Evolutionary conservation across 768 basidiomycete genomes (phyloP).

Genomic region (Trametes maxima): DNA sequence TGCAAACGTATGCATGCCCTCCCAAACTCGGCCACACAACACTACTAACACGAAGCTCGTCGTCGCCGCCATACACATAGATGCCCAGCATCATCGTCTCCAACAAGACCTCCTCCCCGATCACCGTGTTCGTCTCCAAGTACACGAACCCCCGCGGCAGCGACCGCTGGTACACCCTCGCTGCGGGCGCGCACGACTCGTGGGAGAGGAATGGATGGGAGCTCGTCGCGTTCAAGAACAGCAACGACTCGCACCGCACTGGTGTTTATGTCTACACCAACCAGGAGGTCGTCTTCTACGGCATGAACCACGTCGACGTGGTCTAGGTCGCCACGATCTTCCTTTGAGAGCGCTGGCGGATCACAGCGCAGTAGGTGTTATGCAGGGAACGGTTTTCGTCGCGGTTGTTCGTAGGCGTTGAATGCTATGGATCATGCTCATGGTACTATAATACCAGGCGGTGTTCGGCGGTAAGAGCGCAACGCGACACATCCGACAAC

Average conservation of each 20-base stretch:
- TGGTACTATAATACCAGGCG: too few species aligned
- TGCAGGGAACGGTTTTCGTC: too few species aligned
- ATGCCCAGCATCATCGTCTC: conserved; percentile 17
- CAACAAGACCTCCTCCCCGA: background rate
- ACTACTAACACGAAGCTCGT: too few species aligned
- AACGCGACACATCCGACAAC: too few species aligned
- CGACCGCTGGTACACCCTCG: conserved; percentile 14
- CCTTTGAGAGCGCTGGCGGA: too few species aligned
- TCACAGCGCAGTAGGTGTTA: too few species aligned
- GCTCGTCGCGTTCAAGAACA: conserved; percentile 19
- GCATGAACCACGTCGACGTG: background rate
- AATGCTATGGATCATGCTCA: too few species aligned
- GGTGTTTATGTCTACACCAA: conserved; percentile 9
- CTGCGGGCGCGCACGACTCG: conserved; percentile 7
- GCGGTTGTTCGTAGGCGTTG: too few species aligned
- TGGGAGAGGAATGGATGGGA: conserved; percentile 15
- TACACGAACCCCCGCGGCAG: conserved; percentile 9
- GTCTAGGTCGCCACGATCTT: too few species aligned
- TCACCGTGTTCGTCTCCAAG: conserved; percentile 17
- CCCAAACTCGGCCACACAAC: too few species aligned
- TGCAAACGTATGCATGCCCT: too few species aligned
- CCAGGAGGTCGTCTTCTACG: conserved; percentile 4
- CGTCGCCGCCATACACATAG: background rate
- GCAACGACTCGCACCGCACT: conserved; percentile 8
- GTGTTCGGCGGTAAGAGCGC: too few species aligned